Evolutionary conservation across 164 flowering plant species (phyloP), one percentile per base, ranked within the genome.

Genomic region (Dillenia turbinata): DNA sequence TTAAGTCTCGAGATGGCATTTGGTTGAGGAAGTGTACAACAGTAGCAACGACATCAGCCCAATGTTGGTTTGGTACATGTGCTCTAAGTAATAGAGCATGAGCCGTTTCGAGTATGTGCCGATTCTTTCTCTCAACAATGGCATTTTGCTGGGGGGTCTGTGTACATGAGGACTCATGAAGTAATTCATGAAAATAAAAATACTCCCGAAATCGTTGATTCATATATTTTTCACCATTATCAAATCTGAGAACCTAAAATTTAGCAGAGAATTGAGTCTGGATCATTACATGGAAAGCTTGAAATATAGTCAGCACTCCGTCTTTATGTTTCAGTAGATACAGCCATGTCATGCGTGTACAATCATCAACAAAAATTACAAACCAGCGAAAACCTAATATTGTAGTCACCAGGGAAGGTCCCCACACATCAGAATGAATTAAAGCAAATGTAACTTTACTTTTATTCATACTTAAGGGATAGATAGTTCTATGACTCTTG

Each of bases 101-200:
- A 26, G 56, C 19, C 12, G 48, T 44, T 22, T 61, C 17, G 22
- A 19, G 22, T 19, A 19, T 19, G 22, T 19, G 22, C 22, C 1
- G 22, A 19, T 19, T 19, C 22, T 26, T 61, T 50, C 56, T 10
- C 49, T 61, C 48, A 40, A 19, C 55, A 17, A 61, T 14, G 6
- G 47, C 64, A n/a, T 61, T 61, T 16, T 49, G 55, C 13, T 50
- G 64, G 13, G 55, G 64, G 5, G 64, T 49, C 12, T 61, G 54
- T 19, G 64, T 17, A 17, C 64, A 61, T 9, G 64, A 33, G 12
- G 64, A 49, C 12, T 61, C 55, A 52, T 61, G 64, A 44, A 61
- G 9, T 14, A 61, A 9, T 10, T 55, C 64, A 49, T 50, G 64
- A 11, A 11, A 1, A 5, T 52, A 1, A 9, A 61, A 61, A 15